Percentiles rank a stretch among this genome's conserved stretches.
phyloP scores from a whole-genome alignment of 305 asterid genomes.

The Solanum hybrid region DNA sequence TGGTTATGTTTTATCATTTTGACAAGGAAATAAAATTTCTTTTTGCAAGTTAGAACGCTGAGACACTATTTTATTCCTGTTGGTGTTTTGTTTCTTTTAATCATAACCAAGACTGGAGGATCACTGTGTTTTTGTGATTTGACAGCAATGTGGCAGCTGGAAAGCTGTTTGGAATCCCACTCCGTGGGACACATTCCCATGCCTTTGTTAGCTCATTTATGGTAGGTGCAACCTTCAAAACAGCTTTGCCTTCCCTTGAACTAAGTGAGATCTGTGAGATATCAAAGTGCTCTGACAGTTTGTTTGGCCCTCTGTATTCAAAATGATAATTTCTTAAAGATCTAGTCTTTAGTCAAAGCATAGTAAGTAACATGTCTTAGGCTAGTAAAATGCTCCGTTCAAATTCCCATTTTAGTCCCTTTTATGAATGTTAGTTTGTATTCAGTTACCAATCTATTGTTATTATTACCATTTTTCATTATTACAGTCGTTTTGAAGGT shows the following conservation, averaged over 20 bases:
- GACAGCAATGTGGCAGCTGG: constrained; percentile 99
- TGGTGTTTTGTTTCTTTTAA: background rate
- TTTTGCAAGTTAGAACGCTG: background rate
- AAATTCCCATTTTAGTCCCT: background rate
- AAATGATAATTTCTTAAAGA: background rate
- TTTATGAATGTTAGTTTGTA: background rate
- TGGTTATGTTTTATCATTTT: background rate
- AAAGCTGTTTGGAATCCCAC: constrained; percentile 94
- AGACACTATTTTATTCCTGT: background rate
- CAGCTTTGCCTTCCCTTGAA: background rate
- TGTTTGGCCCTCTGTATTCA: background rate
- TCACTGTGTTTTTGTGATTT: constrained; percentile 1
- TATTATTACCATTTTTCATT: background rate
- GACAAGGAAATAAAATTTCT: background rate
- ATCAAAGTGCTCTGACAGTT: background rate
- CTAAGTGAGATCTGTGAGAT: background rate
- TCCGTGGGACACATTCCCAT: constrained; percentile 98
- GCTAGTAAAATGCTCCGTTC: background rate
- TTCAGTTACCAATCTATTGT: background rate
- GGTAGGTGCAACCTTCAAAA: constrained; percentile 38
- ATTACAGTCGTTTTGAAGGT: background rate
- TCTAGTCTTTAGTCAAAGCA: background rate
- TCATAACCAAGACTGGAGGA: background rate
- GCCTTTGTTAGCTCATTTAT: constrained; percentile 95
- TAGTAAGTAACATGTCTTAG: background rate